phyloP scores from a whole-genome alignment of 331 rosid species.

The Ulmus americana region DNA sequence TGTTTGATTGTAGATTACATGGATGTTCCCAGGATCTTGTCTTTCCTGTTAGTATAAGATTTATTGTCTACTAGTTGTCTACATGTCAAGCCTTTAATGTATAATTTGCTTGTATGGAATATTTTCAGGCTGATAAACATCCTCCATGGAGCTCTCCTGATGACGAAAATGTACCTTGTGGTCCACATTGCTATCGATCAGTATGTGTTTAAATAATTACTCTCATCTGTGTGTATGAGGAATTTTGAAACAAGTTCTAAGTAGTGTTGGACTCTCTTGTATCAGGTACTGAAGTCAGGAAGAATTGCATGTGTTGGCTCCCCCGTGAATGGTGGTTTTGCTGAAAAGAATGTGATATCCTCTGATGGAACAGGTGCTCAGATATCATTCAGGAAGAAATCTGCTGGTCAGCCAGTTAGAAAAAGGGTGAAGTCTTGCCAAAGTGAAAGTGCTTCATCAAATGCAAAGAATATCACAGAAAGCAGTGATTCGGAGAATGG shows the following conservation, averaged over 20 bases:
- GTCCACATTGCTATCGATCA: conserved; percentile 67
- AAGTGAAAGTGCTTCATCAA: conserved; percentile 95
- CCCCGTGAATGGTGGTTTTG: conserved; percentile 44
- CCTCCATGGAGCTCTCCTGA: conserved; percentile 60
- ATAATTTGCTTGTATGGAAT: conserved; percentile 18
- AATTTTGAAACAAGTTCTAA: conserved; percentile 12
- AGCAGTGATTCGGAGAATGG: conserved; percentile 96
- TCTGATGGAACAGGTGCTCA: conserved; percentile 42
- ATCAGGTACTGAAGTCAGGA: conserved; percentile 61
- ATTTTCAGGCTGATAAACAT: conserved; percentile 81
- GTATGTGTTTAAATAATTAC: conserved; percentile 40
- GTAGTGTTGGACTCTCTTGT: conserved; percentile 27
- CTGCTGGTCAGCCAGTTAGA: conserved; percentile 43
- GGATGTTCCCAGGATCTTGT: conserved; percentile 99
- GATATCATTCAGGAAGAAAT: conserved; percentile 47
- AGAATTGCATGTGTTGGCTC: conserved; percentile 42
- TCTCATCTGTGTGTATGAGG: conserved; percentile 17
- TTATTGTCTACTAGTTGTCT: conserved; percentile 18
- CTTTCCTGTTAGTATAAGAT: conserved; percentile 65
- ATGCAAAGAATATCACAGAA: conserved; percentile 72
- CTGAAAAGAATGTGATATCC: conserved; percentile 44
- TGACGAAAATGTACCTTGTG: conserved; percentile 62
- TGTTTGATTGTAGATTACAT: conserved; percentile 90
- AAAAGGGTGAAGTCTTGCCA: conserved; percentile 55
- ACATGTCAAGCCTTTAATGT: conserved; percentile 14